Base-by-base conservation (phyloP, 768 basidiomycete species). In the Lyophyllum semitale region DNA sequence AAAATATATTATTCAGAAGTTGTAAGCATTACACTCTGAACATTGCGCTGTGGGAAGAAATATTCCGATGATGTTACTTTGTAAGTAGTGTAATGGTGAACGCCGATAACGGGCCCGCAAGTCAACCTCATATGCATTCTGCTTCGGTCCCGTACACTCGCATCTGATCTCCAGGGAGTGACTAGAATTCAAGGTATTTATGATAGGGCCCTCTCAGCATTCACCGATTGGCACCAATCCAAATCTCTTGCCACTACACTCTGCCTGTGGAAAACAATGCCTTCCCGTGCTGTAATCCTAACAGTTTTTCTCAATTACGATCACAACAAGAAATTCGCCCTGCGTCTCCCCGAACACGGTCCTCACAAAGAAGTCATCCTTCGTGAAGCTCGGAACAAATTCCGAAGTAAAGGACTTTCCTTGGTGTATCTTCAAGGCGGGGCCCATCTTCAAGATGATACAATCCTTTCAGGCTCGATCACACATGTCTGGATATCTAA, bases 381-480 rank as follows among this genome's bases (percentile, higher is more conserved):
- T 27, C 64, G 63, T 27, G 66, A 73, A 59, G 72, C 71, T n/a
- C 65, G 66, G 33, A 75, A 76, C 53, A 74, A 74, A 59, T 73
- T 75, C 52, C 66, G 71, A 15, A 51, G 57, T 48, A 71, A 72
- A 63, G 63, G 55, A 25, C 67, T 74, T 26, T 65, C 64, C 11
- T 55, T 59, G 20, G 59, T 73, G 38, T 73, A 63, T 59, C 64
- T 71, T 44, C 61, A 53, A 25, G 70, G 73, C n/a, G 73, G 72
- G 15, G 47, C 46, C 15, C 50, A 49, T 4, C 58, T 73, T 8
- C 59, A 61, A 18, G 59, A 62, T 42, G n/a, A 61, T 20, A 57
- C 57, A 26, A 18, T 48, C 27, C 48, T 70, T 18, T 60, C 67
- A 9, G 60, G 66, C 23, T 55, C 61, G 29, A 55, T 57, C 26